phyloP scores from a whole-genome alignment of 2,329 filamentous ascomycete genomes.

The Pezicula carpinea region DNA sequence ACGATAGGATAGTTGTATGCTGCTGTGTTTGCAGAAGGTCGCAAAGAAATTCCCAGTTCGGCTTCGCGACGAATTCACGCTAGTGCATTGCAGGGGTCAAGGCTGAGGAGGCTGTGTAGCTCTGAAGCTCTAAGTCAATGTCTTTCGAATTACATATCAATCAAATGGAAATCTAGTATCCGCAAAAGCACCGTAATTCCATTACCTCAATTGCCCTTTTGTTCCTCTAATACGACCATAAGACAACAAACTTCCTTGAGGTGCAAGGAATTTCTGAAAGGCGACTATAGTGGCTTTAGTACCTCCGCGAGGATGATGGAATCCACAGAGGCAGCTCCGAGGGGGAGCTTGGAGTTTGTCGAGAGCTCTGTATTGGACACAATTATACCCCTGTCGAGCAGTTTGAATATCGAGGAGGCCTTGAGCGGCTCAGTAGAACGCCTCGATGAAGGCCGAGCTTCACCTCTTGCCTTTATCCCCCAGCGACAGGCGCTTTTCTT shows the following conservation, averaged over 20 bases:
- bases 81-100: background rate
- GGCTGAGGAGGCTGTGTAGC: no score
- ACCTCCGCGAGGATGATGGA: constrained; percentile 21
- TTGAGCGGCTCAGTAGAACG: constrained; percentile 40
- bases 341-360: constrained; percentile 42
- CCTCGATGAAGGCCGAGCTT: constrained; percentile 28
- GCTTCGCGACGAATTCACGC: background rate
- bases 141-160: no score
- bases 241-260: no score
- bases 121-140: no score
- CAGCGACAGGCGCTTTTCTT: constrained; percentile 66
- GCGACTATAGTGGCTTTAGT: background rate
- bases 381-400: constrained; percentile 52
- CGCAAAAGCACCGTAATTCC: no score
- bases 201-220: no score
- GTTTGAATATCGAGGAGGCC: constrained; percentile 48
- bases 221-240: no score
- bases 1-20: background rate
- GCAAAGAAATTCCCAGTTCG: background rate
- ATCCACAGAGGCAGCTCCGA: constrained; percentile 27
- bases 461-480: constrained; percentile 50
- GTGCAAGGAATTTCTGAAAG: constrained; percentile 5
- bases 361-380: constrained; percentile 57
- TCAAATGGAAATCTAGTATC: no score
- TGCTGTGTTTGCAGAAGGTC: background rate